phyloP scores from a whole-genome alignment of 306 rosid species.

The Quercus wislizeni region DNA sequence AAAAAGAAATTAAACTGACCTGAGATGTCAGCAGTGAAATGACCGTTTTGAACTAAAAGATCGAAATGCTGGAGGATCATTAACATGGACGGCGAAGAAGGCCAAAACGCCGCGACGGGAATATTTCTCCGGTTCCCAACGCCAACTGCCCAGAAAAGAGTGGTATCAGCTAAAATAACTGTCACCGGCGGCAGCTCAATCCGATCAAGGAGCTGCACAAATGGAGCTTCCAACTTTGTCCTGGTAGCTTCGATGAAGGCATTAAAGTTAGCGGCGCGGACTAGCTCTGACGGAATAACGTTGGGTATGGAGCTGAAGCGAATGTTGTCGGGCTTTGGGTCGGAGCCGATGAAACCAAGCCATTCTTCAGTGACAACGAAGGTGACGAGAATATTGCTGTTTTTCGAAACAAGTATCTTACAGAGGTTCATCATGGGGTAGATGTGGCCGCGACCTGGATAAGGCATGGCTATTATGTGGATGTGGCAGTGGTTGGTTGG shows the following conservation, averaged over 20 bases:
- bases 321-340: conserved; percentile 22
- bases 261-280: conserved; percentile 5
- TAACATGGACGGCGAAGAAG: conserved; percentile 39
- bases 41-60: neutral
- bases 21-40: neutral
- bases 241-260: neutral
- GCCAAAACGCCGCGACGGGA: conserved; percentile 46
- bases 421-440: conserved; percentile 50
- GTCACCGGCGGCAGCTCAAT: conserved; percentile 35
- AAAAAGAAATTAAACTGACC: neutral
- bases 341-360: conserved; percentile 24
- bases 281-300: conserved; percentile 23
- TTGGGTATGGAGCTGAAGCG: conserved; percentile 35
- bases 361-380: conserved; percentile 32
- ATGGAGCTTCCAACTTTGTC: conserved; percentile 22
- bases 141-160: conserved; percentile 26
- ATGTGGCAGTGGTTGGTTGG: neutral
- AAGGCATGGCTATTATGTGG: conserved; percentile 42
- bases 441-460: conserved; percentile 47
- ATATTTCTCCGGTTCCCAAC: conserved; percentile 36
- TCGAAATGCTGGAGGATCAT: neutral
- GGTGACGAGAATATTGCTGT: neutral
- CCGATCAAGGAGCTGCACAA: conserved; percentile 20
- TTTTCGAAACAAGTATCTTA: neutral
- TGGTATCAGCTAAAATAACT: conserved; percentile 35